A percentile compares a stretch with the other conserved stretches of the same genome.
These are phyloP conservation scores for Croton laevigatus DNA, from an alignment of 441 rosid species.

Conservation along the genomic window DNA sequence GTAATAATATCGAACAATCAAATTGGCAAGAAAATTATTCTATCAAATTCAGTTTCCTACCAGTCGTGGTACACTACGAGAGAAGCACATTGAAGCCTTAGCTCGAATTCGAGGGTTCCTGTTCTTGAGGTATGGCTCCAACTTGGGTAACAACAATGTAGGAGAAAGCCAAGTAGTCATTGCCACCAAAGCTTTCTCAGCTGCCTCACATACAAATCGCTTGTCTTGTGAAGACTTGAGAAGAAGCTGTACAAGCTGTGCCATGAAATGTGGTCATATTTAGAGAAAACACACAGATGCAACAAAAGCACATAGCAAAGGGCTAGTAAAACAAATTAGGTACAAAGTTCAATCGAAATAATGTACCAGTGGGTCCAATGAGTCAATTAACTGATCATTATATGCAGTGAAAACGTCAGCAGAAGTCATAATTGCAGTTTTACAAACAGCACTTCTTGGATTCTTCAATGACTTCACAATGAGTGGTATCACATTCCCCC, in stretches of 20 bases:
- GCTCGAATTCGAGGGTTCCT: constrained; percentile 92
- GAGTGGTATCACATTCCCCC: constrained; percentile 66
- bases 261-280: background rate
- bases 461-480: constrained; percentile 83
- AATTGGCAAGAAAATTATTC: background rate
- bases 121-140: constrained; percentile 77
- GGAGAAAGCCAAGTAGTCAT: constrained; percentile 74
- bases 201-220: constrained; percentile 85
- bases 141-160: constrained; percentile 52
- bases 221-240: constrained; percentile 95
- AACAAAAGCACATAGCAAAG: background rate
- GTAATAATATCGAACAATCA: background rate
- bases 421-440: constrained; percentile 87
- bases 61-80: constrained; percentile 70
- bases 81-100: constrained; percentile 82
- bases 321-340: background rate
- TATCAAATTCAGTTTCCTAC: constrained; percentile 37
- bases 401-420: constrained; percentile 73
- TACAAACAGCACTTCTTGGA: constrained; percentile 92
- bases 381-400: constrained; percentile 58
- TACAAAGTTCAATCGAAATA: background rate
- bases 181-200: constrained; percentile 69
- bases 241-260: constrained; percentile 84
- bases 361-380: constrained; percentile 73
- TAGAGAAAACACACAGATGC: background rate